Conservation (phyloP, 257 asterid species). For the Primulina huaijiensis region DNA sequence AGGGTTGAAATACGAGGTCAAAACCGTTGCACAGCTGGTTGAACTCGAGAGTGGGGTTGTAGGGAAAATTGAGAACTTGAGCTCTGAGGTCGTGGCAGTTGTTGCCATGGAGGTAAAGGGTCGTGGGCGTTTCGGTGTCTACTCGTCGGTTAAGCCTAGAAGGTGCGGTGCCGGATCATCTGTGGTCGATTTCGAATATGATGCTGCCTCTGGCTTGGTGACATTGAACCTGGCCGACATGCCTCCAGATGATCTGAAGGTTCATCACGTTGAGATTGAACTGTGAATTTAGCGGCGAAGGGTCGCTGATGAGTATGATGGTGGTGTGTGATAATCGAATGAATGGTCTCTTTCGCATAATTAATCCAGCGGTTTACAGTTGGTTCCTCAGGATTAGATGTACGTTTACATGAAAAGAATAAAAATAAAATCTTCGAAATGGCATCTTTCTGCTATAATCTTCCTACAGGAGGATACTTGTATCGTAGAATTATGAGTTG, state of each 20-base stretch:
- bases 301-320: conserved; percentile 24
- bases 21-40: conserved; percentile 28
- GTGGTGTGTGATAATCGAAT: background rate
- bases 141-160: conserved; percentile 59
- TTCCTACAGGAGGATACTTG: background rate
- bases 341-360: background rate
- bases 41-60: conserved; percentile 26
- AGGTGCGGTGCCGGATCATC: conserved; percentile 39
- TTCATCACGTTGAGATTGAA: conserved; percentile 55
- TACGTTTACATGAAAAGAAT: background rate
- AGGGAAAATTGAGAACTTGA: conserved; percentile 30
- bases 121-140: conserved; percentile 69
- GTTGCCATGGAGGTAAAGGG: conserved; percentile 64
- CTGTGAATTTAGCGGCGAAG: conserved; percentile 28
- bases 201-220: conserved; percentile 54
- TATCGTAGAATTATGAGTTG: background rate
- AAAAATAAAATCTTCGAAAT: background rate
- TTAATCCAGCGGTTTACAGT: background rate
- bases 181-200: conserved; percentile 46
- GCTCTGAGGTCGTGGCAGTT: conserved; percentile 37
- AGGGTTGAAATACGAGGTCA: conserved; percentile 46
- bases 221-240: conserved; percentile 49
- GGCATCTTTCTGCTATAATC: background rate
- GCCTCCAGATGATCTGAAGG: conserved; percentile 55
- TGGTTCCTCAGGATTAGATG: background rate